These are phyloP conservation scores for Cyclotella choctawhatcheeana DNA, from an alignment of 108 stramenopile species.

Conservation along the genomic window DNA sequence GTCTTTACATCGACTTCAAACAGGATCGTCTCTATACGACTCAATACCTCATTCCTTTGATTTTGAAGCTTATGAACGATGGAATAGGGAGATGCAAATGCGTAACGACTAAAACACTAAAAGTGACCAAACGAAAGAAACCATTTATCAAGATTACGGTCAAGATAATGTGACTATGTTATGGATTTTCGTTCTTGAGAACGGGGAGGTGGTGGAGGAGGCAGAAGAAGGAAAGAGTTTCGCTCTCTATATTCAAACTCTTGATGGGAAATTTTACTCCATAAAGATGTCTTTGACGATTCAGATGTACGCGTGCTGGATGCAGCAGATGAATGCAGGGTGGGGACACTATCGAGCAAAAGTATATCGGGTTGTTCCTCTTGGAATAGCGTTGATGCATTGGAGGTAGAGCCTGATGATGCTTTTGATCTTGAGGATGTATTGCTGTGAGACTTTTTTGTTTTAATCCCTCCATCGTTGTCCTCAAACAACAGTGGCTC, in stretches of 20 bases:
- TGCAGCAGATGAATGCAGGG: neutral
- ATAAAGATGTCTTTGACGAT: neutral
- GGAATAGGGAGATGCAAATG: slow-evolving; percentile 7
- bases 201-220: slow-evolving; percentile 2
- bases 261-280: neutral
- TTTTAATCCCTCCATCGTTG: neutral
- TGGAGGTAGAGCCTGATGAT: neutral
- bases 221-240: slow-evolving; percentile 2
- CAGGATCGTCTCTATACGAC: neutral
- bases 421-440: neutral
- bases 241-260: slow-evolving; percentile 6
- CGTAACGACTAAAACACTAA: no score
- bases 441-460: neutral
- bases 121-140: no score
- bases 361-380: neutral
- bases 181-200: no score
- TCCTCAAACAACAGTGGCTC: neutral
- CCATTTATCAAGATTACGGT: no score
- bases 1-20: slow-evolving; percentile 10
- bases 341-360: neutral
- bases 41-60: slow-evolving; percentile 13
- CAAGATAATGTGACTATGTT: no score
- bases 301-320: neutral
- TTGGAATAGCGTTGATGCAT: neutral
- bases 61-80: slow-evolving; percentile 31